Conservation (phyloP, 1,139 yeast genomes). For the Geotrichum aggregatum region DNA sequence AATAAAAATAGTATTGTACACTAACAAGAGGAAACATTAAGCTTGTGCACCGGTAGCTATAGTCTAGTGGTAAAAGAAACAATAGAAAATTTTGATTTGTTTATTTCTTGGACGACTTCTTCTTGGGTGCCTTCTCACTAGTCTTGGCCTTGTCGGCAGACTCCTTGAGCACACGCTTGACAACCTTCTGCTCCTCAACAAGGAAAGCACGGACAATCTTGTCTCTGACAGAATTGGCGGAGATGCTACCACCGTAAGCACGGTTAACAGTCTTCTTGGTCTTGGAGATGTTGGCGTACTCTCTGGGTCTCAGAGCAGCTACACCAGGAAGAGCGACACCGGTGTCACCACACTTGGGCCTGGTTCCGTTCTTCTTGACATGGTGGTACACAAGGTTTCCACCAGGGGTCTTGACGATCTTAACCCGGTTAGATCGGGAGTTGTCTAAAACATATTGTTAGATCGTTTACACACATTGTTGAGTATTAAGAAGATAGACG, state of each 20-base stretch:
- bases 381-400: conserved; percentile 96
- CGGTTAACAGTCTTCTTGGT: conserved; percentile 97
- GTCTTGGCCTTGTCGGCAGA: conserved; percentile 80
- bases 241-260: conserved; percentile 99
- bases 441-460: conserved; percentile 47
- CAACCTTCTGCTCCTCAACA: conserved; percentile 98
- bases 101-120: conserved; percentile 27
- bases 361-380: conserved; percentile 88
- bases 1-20: conserved; percentile 3
- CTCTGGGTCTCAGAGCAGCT: conserved; percentile 94
- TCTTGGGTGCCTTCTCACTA: conserved; percentile 46
- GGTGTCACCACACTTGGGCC: conserved; percentile 99
- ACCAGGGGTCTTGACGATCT: conserved; percentile 99
- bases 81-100: neutral
- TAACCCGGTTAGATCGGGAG: conserved; percentile 98
- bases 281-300: conserved; percentile 89
- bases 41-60: neutral
- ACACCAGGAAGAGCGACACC: conserved; percentile 83
- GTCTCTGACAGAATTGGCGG: conserved; percentile 97
- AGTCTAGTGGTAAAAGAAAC: neutral
- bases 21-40: neutral
- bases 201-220: conserved; percentile 98
- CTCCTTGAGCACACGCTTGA: conserved; percentile 96
- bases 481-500: no score
- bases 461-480: no score